phyloP scores from a whole-genome alignment of 2,329 filamentous ascomycete species.

The Lasiodiplodia sp. region DNA sequence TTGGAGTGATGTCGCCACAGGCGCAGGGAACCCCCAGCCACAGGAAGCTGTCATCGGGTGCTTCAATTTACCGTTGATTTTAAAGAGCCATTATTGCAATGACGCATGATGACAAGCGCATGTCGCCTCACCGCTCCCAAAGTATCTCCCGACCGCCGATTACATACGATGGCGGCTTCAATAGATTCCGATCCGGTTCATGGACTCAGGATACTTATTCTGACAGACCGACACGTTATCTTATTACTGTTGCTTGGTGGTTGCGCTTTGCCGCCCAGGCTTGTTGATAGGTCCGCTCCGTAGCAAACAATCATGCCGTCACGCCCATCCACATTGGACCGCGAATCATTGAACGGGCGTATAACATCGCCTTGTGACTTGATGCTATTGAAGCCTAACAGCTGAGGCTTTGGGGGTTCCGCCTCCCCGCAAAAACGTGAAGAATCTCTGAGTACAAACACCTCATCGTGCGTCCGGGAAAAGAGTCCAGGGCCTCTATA shows the following conservation, averaged over 20 bases:
- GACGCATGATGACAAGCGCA: not conserved
- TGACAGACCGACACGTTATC: not conserved
- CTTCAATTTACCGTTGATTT: slow-evolving; percentile 8
- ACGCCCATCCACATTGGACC: not conserved
- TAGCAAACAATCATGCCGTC: not conserved
- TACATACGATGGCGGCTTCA: not conserved
- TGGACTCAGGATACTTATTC: not conserved
- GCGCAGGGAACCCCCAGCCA: slow-evolving; percentile 11
- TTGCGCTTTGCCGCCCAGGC: not conserved
- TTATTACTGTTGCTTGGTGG: not conserved
- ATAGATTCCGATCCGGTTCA: not conserved
- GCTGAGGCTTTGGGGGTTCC: not conserved
- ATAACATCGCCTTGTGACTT: not conserved
- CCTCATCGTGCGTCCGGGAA: not conserved
- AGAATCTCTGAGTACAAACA: not conserved
- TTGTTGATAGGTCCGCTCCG: not conserved
- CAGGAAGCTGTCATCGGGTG: not conserved
- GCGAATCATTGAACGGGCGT: not conserved
- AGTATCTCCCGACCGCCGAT: not conserved
- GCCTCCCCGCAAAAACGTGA: slow-evolving; percentile 1
- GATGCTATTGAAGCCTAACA: not conserved
- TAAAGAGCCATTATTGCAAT: not conserved
- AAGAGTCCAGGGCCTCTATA: not conserved
- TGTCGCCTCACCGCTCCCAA: not conserved
- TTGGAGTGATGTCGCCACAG: not conserved